A percentile compares a stretch with the other conserved stretches of the same genome.
phyloP scores from a whole-genome alignment of 805 yeast species.

The Pichia nanzhaoensis region DNA sequence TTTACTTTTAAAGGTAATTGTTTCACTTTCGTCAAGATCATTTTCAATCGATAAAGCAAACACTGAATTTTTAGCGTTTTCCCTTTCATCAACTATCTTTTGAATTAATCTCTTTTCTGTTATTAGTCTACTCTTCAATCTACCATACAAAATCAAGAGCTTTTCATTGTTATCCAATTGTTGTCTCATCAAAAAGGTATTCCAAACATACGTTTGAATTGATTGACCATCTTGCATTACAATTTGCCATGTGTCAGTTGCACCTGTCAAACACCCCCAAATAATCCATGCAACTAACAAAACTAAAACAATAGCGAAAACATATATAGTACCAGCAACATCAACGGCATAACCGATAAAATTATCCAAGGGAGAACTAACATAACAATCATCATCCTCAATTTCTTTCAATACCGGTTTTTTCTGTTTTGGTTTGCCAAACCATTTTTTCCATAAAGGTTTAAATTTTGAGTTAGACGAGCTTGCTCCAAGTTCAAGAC shows the following conservation, averaged over 20 bases:
- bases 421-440: not conserved
- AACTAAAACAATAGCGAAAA: slow-evolving; percentile 26
- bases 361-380: slow-evolving; percentile 12
- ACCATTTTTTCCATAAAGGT: not conserved
- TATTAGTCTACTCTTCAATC: slow-evolving; percentile 25
- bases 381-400: slow-evolving; percentile 10
- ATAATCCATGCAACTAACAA: slow-evolving; percentile 17
- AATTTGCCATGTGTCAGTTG: slow-evolving; percentile 34
- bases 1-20: slow-evolving; percentile 16
- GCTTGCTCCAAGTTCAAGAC: too few species aligned
- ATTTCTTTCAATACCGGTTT: slow-evolving; percentile 2
- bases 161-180: slow-evolving; percentile 27
- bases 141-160: slow-evolving; percentile 24
- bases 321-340: slow-evolving; percentile 15
- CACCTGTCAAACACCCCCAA: slow-evolving; percentile 25
- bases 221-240: slow-evolving; percentile 38
- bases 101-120: slow-evolving; percentile 19
- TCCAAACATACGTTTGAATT: slow-evolving; percentile 35
- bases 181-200: slow-evolving; percentile 36
- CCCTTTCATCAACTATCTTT: not conserved
- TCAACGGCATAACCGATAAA: slow-evolving; percentile 13
- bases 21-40: slow-evolving; percentile 9
- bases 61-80: too few species aligned
- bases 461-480: too few species aligned
- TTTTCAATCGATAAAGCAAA: not conserved